phyloP scores from a whole-genome alignment of 768 basidiomycete species.

The Russula brevipes region DNA sequence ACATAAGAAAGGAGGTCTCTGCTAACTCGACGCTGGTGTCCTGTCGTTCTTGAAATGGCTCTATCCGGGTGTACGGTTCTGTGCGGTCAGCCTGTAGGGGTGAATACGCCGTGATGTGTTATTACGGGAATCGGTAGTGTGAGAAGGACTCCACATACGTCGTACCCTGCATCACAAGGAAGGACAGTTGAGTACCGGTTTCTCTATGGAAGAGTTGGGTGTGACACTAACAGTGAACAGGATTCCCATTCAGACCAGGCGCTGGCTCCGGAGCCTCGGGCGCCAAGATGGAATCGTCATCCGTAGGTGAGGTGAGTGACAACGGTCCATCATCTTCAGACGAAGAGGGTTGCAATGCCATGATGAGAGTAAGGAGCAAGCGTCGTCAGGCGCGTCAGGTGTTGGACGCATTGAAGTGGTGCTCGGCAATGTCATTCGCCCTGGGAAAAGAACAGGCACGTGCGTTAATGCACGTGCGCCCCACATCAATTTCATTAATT shows the following conservation, averaged over 20 bases:
- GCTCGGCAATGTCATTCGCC: background rate
- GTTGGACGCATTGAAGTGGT: background rate
- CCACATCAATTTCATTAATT: conserved; percentile 1
- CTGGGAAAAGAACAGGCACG: conserved; percentile 3
- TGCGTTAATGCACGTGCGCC: conserved; percentile 11
- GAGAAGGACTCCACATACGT: conserved; percentile 49
- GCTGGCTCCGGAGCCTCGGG: conserved; percentile 50
- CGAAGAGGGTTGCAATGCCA: conserved; percentile 9
- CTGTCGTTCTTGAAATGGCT: conserved; percentile 76
- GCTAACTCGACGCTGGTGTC: conserved; percentile 76
- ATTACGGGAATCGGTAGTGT: conserved; percentile 3
- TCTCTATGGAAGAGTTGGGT: conserved; percentile 22
- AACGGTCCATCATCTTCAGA: conserved; percentile 35
- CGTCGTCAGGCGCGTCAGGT: background rate
- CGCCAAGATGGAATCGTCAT: conserved; percentile 47
- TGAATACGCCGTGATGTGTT: conserved; percentile 16
- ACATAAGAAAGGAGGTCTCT: conserved; percentile 30
- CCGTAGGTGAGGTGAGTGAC: conserved; percentile 42
- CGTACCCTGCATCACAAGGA: conserved; percentile 56
- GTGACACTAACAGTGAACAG: conserved; percentile 68
- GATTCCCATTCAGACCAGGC: conserved; percentile 67
- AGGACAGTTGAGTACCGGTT: conserved; percentile 14
- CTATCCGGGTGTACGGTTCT: conserved; percentile 77
- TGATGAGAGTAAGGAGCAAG: conserved; percentile 12
- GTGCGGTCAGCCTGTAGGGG: conserved; percentile 66